Evolutionary conservation across 1,139 yeast genomes (phyloP), one percentile per base, ranked within the genome.

Genomic region (Geotrichum siamense): DNA sequence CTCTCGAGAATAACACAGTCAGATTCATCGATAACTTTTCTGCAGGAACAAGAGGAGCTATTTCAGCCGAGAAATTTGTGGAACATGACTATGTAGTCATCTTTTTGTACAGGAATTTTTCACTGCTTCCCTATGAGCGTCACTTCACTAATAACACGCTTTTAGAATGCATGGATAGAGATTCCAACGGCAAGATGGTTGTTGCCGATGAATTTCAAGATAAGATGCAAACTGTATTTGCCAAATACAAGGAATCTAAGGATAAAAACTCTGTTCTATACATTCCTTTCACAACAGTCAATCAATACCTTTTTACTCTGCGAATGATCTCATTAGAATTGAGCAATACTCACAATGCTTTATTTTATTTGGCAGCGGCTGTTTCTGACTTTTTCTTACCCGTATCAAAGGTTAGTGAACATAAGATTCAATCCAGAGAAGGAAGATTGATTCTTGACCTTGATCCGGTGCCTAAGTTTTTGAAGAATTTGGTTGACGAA

Each of bases 1-100:
- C 99, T 0, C 69, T 91, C 53, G 99, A 91, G 57, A 87, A 87
- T 64, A 91, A 93, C 58, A 93, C 98, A 0, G 98, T 91, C 13
- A 67, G 99, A 47, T 91, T 91, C 64, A 87, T 91, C 58, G 99
- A 91, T 63, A 91, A 91, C 60, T 93, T 93, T 62, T 82, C 94
- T 55, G 97, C 97, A 22, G 98, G 98, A 20, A 91, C 97, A 1
- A 75, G 99, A 63, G 98, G 98, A 45, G 94, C 98, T 8, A 81
- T 96, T 0, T 81, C 94, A 30, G 95, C 97, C 3, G 98, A 91
- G 62, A 82, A 85, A 60, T 85, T 91, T 54, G 68, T 93, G 45
- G 84, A 82, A 49, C 70, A 76, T 47, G 95, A 86, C 1, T 91
- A 91, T 58, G 93, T 95, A 3, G 98, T 91, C 35, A 81, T 91